phyloP scores from a whole-genome alignment of 176 grass and related monocot species.

The Bolboschoenus planiculmis region DNA sequence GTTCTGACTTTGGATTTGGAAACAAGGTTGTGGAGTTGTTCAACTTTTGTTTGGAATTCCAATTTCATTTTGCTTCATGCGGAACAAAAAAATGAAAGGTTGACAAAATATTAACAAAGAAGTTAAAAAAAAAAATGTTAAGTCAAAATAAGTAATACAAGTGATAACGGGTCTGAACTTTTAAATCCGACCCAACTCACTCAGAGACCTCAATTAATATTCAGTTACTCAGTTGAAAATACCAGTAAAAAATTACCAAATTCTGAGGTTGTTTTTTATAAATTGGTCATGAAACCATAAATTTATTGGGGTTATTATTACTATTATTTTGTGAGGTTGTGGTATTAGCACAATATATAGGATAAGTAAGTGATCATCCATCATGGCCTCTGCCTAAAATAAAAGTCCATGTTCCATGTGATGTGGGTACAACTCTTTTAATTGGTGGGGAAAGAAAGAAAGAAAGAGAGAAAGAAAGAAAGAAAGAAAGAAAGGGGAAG shows the following conservation, averaged over 20 bases:
- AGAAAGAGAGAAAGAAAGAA: too few relatives aligned
- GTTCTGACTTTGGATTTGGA: not conserved
- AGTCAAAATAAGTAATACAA: too few relatives aligned
- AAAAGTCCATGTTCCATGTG: not conserved
- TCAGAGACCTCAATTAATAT: not conserved
- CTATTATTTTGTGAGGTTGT: not conserved
- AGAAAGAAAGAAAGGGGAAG: too few relatives aligned
- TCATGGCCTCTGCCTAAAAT: not conserved
- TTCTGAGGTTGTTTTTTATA: not conserved
- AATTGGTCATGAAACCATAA: not conserved
- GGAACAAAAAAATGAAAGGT: too few relatives aligned
- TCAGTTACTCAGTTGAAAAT: not conserved
- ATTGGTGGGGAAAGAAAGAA: slow-evolving; percentile 12
- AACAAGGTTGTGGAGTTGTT: not conserved
- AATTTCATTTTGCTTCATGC: too few relatives aligned
- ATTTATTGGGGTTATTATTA: not conserved
- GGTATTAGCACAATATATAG: not conserved
- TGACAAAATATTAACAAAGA: too few relatives aligned
- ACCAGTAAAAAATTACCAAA: not conserved
- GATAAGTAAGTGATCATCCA: not conserved
- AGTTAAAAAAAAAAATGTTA: too few relatives aligned
- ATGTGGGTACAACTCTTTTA: slow-evolving; percentile 3
- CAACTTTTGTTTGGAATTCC: too few relatives aligned
- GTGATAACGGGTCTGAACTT: not conserved
- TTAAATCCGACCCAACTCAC: not conserved